phyloP scores from a whole-genome alignment of 345 rosid species.

The Moricandia arvensis region DNA sequence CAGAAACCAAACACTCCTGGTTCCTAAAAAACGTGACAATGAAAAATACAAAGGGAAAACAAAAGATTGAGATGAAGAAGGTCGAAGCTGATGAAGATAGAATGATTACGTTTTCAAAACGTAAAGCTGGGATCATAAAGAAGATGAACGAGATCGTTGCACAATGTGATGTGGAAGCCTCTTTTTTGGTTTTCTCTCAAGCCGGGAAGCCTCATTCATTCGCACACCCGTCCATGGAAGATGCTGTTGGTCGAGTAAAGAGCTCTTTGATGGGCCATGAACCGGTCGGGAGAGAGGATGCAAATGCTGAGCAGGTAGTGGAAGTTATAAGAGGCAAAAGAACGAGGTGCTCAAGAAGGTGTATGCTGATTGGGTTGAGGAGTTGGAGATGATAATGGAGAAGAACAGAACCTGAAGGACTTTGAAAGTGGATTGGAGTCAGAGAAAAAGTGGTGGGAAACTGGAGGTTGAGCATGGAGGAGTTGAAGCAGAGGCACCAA shows the following conservation, averaged over 20 bases:
- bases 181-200: constrained; percentile 40
- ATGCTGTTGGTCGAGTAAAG: constrained; percentile 16
- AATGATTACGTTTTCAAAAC: constrained; percentile 45
- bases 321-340: constrained; percentile 32
- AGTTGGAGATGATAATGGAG: constrained; percentile 24
- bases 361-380: not conserved
- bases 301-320: constrained; percentile 13
- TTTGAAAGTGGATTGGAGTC: not conserved
- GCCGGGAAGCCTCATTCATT: constrained; percentile 40
- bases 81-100: constrained; percentile 33
- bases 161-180: constrained; percentile 30
- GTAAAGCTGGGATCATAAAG: constrained; percentile 41
- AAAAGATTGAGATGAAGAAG: constrained; percentile 37
- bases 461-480: not conserved
- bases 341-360: constrained; percentile 22
- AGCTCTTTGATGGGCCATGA: not conserved
- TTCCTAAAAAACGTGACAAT: not conserved
- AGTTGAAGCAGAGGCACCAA: not conserved
- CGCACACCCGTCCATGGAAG: constrained; percentile 42
- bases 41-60: constrained; percentile 24
- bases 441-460: not conserved
- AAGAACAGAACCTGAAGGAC: not conserved
- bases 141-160: constrained; percentile 44
- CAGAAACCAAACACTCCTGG: not conserved
- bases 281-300: not conserved